Conservation (phyloP, 2,329 filamentous ascomycete genomes). For the Alternaria brassicicola region DNA sequence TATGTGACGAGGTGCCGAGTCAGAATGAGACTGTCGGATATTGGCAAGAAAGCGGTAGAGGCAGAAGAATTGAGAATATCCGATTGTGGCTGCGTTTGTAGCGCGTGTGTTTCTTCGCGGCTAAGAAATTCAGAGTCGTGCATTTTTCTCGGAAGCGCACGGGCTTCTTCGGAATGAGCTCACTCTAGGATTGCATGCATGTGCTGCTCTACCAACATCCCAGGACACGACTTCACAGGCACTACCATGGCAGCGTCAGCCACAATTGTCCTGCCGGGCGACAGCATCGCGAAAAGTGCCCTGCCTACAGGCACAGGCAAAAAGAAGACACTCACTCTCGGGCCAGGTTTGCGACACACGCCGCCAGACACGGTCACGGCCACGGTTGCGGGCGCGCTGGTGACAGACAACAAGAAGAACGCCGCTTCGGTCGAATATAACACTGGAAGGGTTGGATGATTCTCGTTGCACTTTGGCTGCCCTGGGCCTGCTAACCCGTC, state of each 20-base stretch:
- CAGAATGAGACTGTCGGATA: not conserved
- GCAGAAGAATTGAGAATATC: not conserved
- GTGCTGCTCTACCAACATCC: not conserved
- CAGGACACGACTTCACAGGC: slow-evolving; percentile 3
- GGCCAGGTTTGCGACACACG: slow-evolving; percentile 81
- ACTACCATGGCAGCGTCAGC: slow-evolving; percentile 60
- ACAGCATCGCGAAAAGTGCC: slow-evolving; percentile 68
- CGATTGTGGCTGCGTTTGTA: slow-evolving; percentile 2
- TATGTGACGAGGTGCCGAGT: not conserved
- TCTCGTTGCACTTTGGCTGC: slow-evolving; percentile 12
- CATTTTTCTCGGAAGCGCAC: slow-evolving; percentile 20
- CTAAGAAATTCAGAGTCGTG: slow-evolving; percentile 33
- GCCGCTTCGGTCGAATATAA: slow-evolving; percentile 77
- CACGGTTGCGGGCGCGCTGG: slow-evolving; percentile 70
- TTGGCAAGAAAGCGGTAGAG: not conserved
- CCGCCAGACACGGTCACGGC: slow-evolving; percentile 75
- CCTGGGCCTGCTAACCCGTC: slow-evolving; percentile 7
- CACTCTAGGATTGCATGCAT: slow-evolving; percentile 14
- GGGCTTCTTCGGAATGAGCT: slow-evolving; percentile 21
- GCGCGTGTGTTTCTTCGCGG: slow-evolving; percentile 11
- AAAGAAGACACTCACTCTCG: slow-evolving; percentile 74
- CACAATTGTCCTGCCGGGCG: slow-evolving; percentile 81
- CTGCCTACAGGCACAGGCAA: slow-evolving; percentile 71
- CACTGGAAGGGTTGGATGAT: slow-evolving; percentile 65
- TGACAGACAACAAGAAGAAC: slow-evolving; percentile 74